Percentiles rank a stretch among this genome's conserved stretches.
Conservation (phyloP, 2,329 filamentous ascomycete genomes). For the Phyllosticta capitalensis region DNA sequence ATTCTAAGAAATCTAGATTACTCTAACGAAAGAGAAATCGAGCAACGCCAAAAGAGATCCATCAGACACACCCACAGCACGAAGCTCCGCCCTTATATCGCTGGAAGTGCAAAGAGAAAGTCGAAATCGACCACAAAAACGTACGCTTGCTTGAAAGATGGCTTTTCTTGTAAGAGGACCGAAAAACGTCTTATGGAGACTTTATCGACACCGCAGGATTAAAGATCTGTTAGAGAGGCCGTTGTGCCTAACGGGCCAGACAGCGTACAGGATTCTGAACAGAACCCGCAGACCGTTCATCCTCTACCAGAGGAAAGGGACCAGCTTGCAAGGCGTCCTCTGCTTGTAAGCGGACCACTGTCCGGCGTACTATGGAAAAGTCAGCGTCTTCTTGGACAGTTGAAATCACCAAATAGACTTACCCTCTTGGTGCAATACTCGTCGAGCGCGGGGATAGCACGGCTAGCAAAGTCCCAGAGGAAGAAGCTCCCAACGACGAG, state of each 20-base stretch:
- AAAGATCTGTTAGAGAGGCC: neutral
- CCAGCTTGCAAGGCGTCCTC: neutral
- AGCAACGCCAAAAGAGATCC: neutral
- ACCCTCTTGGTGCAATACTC: constrained; percentile 35
- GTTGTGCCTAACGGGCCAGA: neutral
- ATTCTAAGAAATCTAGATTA: neutral
- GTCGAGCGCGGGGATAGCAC: constrained; percentile 40
- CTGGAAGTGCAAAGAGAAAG: neutral
- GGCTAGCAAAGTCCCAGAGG: constrained; percentile 35
- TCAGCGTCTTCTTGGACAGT: neutral
- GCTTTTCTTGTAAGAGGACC: neutral
- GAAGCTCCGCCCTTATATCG: no score
- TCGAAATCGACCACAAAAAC: neutral
- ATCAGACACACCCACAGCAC: neutral
- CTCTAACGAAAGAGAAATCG: neutral
- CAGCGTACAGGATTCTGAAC: neutral
- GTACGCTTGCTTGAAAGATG: neutral
- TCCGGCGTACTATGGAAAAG: neutral
- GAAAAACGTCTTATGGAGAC: neutral
- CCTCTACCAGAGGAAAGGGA: neutral
- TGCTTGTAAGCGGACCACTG: neutral
- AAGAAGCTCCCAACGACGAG: constrained; percentile 32
- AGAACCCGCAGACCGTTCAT: neutral
- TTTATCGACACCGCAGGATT: neutral
- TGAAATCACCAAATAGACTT: neutral